Percentiles rank a stretch among this genome's conserved stretches.
These are phyloP conservation scores for Globisporangium spiculum DNA, from an alignment of 352 stramenopile genomes.

Conservation along the genomic window DNA sequence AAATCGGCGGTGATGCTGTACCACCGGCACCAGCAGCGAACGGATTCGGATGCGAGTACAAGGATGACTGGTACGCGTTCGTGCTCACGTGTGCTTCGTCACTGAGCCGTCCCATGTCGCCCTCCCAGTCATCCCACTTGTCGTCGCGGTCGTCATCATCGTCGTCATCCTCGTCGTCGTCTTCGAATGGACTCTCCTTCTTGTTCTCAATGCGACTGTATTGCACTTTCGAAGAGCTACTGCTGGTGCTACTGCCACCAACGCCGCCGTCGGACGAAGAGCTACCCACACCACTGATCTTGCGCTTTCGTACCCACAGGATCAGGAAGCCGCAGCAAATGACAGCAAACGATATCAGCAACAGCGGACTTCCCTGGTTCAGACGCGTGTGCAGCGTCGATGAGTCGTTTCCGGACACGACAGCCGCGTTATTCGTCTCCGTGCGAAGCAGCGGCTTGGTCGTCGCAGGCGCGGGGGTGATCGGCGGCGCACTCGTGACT, in stretches of 20 bases:
- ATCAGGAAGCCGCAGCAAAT: slow-evolving; percentile 61
- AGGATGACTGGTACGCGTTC: slow-evolving; percentile 25
- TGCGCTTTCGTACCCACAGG: slow-evolving; percentile 49
- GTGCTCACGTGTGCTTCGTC: slow-evolving; percentile 19
- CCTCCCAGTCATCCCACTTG: slow-evolving; percentile 77
- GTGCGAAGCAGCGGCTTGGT: slow-evolving; percentile 36
- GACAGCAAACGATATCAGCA: slow-evolving; percentile 35
- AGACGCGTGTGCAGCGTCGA: slow-evolving; percentile 24
- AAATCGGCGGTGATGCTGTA: slow-evolving; percentile 15
- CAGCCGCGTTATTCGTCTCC: slow-evolving; percentile 23
- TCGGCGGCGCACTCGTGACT: background rate
- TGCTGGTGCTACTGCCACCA: slow-evolving; percentile 9
- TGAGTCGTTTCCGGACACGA: slow-evolving; percentile 17
- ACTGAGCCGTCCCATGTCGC: slow-evolving; percentile 18
- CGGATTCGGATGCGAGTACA: slow-evolving; percentile 42
- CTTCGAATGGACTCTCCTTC: slow-evolving; percentile 46
- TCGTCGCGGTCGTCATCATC: slow-evolving; percentile 41
- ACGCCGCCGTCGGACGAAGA: slow-evolving; percentile 10
- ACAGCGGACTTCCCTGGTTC: slow-evolving; percentile 43
- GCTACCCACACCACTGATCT: slow-evolving; percentile 15
- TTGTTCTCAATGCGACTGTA: slow-evolving; percentile 69
- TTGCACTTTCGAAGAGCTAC: slow-evolving; percentile 37
- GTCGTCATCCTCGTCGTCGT: slow-evolving; percentile 40
- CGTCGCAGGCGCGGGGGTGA: slow-evolving; percentile 10
- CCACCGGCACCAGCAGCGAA: slow-evolving; percentile 23